Base-by-base conservation (phyloP, 257 asterid genomes). In the Ballota nigra region DNA sequence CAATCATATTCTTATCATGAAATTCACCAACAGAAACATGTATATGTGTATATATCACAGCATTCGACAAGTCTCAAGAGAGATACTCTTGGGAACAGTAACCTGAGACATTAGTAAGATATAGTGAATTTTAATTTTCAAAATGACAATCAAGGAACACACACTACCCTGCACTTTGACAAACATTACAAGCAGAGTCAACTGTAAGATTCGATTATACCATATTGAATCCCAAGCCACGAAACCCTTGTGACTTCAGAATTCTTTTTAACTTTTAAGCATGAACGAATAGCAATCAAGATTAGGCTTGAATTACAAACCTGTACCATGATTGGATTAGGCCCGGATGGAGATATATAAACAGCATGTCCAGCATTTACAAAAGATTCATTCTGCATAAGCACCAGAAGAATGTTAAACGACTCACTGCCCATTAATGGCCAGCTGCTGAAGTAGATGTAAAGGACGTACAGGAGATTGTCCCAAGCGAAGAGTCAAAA, bases 251-350 rank as follows among this genome's bases (percentile, higher is more conserved):
- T 28, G 29, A 68, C 51, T 8, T 52, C 34, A 40, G 22, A 20
- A 45, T 6, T 9, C 9, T 58, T n/a, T n/a, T n/a, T n/a, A n/a
- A n/a, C n/a, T n/a, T 20, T 22, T 5, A 40, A 70, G 69, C 28
- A 12, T 24, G 38, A 63, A 61, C 41, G 34, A 55, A 63, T 43
- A 61, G 8, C 41, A 69, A 3, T 67, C 43, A 51, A 47, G 58
- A 33, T 26, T 43, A 3, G 45, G 15, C 3, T 41, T 6, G 60
- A 60, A 73, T 40, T 60, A 79, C 85, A 71, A 38, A 92, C 98
- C 98, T 93, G 98, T 74, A 84, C 98, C 98, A 93, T 93, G 29
- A 93, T 87, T 3, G 98, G 98, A 77, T 93, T 91, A 31, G 98
- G 98, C 57, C 98, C 98, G 7, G 91, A 77, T n/a, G 97, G 88